These are phyloP conservation scores for Vaccinium myrtillus DNA, from an alignment of 148 eudicot species.

Conservation along the genomic window DNA sequence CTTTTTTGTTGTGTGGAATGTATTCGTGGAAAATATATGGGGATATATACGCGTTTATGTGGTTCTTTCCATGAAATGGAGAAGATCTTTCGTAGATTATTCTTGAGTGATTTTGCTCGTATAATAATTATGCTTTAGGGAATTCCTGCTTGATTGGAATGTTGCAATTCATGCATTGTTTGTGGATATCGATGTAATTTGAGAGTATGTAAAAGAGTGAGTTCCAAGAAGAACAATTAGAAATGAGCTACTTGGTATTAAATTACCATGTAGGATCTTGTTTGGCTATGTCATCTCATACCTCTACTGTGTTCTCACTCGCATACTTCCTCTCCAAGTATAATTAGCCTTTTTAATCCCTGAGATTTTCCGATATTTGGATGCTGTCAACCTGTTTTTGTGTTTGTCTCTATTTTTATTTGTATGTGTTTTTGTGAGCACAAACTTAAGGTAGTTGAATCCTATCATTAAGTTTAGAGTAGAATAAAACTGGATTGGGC, in stretches of 20 bases:
- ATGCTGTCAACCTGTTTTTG: neutral
- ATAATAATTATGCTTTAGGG: neutral
- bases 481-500: neutral
- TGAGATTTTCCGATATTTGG: neutral
- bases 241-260: neutral
- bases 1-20: neutral
- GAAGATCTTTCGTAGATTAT: neutral
- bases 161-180: neutral
- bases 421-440: neutral
- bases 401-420: neutral
- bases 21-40: neutral
- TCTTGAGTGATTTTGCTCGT: neutral
- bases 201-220: neutral
- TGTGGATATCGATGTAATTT: neutral
- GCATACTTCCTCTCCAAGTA: neutral
- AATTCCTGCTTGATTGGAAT: neutral
- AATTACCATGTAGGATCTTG: neutral
- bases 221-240: neutral
- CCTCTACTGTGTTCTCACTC: neutral
- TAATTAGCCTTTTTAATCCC: neutral
- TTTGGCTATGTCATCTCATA: neutral
- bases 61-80: neutral
- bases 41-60: neutral
- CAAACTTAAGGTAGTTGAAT: neutral
- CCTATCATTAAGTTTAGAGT: neutral